A percentile compares a stretch with the other conserved stretches of the same genome.
These are phyloP conservation scores for Zychaea mexicana DNA, from an alignment of 371 early-diverging fungal genomes.

Conservation along the genomic window DNA sequence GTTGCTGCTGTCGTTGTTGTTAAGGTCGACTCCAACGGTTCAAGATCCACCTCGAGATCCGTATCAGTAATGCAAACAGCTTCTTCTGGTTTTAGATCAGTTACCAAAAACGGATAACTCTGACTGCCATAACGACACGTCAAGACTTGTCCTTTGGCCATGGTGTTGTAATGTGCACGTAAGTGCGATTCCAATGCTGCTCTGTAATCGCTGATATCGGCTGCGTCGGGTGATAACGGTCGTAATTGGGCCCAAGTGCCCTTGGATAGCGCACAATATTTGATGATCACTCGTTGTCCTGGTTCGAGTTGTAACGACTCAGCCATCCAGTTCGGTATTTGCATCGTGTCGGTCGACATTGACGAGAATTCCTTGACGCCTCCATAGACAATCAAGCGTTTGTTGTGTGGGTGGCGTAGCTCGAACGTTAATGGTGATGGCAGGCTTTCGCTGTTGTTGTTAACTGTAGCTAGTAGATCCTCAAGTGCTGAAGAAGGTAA, in stretches of 20 bases:
- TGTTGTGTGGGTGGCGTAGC: conserved; percentile 51
- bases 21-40: conserved; percentile 35
- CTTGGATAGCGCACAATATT: conserved; percentile 60
- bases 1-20: too few relatives aligned
- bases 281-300: conserved; percentile 54
- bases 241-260: conserved; percentile 72
- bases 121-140: conserved; percentile 60
- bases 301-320: conserved; percentile 32
- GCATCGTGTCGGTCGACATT: conserved; percentile 33
- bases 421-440: conserved; percentile 77
- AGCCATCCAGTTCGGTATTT: conserved; percentile 67
- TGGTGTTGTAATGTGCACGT: conserved; percentile 71
- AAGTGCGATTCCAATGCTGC: conserved; percentile 78
- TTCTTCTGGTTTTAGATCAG: conserved; percentile 65
- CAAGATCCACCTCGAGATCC: conserved; percentile 84
- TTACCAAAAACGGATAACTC: conserved; percentile 63
- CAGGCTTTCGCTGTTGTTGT: conserved; percentile 21
- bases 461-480: conserved; percentile 37
- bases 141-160: conserved; percentile 70
- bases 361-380: conserved; percentile 81
- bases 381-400: conserved; percentile 49
- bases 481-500: conserved; percentile 64
- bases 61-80: conserved; percentile 80
- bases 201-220: conserved; percentile 69
- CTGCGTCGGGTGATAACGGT: conserved; percentile 56